phyloP scores from a whole-genome alignment of 495 filamentous ascomycete genomes.

The Podospora pseudoanserina region DNA sequence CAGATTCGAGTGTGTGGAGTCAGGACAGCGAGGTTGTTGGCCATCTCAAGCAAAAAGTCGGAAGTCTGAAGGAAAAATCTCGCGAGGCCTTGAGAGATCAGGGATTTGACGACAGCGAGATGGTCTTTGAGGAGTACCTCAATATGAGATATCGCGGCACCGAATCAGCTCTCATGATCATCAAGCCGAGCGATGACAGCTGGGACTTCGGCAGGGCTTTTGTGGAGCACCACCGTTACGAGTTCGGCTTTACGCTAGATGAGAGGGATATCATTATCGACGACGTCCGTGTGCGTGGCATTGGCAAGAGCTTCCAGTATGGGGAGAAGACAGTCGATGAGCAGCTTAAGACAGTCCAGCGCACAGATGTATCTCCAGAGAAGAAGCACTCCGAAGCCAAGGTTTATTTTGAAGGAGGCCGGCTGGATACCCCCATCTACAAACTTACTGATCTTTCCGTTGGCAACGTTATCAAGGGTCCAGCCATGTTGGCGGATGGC shows the following conservation, averaged over 20 bases:
- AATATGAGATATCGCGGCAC: constrained; percentile 88
- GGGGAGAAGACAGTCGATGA: constrained; percentile 76
- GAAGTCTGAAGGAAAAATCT: constrained; percentile 66
- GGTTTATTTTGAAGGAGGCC: constrained; percentile 71
- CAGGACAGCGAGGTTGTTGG: constrained; percentile 52
- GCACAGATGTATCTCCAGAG: constrained; percentile 41
- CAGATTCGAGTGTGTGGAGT: constrained; percentile 76
- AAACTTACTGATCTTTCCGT: constrained; percentile 72
- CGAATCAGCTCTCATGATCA: constrained; percentile 82
- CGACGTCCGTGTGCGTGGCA: constrained; percentile 84
- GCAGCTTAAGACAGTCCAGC: constrained; percentile 65
- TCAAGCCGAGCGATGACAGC: constrained; percentile 61
- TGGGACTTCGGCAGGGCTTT: constrained; percentile 84
- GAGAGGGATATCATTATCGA: constrained; percentile 90
- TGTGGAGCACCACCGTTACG: constrained; percentile 80
- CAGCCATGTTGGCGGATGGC: constrained; percentile 88
- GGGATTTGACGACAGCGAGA: constrained; percentile 67
- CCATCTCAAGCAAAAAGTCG: constrained; percentile 54
- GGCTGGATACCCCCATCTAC: constrained; percentile 80
- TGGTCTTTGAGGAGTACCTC: constrained; percentile 81
- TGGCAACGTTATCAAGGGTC: constrained; percentile 75
- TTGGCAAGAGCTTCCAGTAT: constrained; percentile 78
- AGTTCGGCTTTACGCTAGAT: constrained; percentile 90
- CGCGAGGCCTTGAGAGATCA: constrained; percentile 61
- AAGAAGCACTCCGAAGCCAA: constrained; percentile 54